Evolutionary conservation across 495 filamentous ascomycete species (phyloP), one percentile per base, ranked within the genome.

Genomic region (Penicillium tannophilum): DNA sequence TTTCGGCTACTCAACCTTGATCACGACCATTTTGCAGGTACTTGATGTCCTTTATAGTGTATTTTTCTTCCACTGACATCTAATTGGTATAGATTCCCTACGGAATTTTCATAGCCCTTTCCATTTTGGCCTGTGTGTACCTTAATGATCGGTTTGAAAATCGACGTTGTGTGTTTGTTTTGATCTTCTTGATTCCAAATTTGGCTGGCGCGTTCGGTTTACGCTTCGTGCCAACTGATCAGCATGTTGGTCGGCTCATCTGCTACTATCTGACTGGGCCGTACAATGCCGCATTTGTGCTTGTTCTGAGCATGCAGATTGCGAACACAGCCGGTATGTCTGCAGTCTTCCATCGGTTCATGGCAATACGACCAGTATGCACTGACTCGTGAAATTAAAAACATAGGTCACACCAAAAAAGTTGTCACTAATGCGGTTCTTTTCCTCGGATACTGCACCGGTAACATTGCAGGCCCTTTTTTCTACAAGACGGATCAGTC

Each of bases 231-330:
- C 26, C 53, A 35, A 43, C 17, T 6, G 42, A 55, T 10, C 53
- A 55, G 4, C 53, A 36, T 23, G 30, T 55, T 4, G 53, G 53
- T 17, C 39, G 53, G 7, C 80, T 79, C 17, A 55, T 60, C 8
- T 83, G 80, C 60, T 88, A 87, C 59, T 79, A 83, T 57, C 61
- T 85, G 12, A 81, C 82, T 0, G 83, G 84, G 0, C 79, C 85
- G 0, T 87, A 86, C 57, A 82, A 83, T 60, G 85, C 82, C 0
- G 80, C 84, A 0, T 85, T 82, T 31, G 82, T 84, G 11, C 70
- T 87, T 31, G 73, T 79, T 1, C 73, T 86, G 39, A 82, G 79
- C 10, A 71, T 88, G 17, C 70, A 76, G 6, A 87, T 81, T 0
- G 76, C 74, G 14, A 84, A 83, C 54, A 79, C 74, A 52, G 81